phyloP scores from a whole-genome alignment of 2,329 filamentous ascomycete genomes.

The Pseudogymnoascus pannorum region DNA sequence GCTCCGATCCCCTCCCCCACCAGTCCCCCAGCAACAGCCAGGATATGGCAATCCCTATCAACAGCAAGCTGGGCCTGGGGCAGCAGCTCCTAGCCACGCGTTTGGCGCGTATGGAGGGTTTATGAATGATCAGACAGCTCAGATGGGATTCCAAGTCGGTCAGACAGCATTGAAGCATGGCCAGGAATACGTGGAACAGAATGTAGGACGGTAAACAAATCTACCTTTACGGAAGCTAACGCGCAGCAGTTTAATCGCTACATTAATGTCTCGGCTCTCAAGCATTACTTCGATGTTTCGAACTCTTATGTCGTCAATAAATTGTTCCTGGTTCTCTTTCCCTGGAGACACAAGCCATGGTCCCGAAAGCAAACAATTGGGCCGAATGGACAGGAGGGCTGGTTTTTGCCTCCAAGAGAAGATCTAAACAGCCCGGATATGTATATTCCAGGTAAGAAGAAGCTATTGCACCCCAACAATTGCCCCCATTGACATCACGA shows the following conservation, averaged over 20 bases:
- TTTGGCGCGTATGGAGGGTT: slow-evolving; percentile 80
- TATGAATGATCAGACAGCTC: slow-evolving; percentile 90
- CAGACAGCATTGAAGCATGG: slow-evolving; percentile 87
- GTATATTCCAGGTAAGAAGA: slow-evolving; percentile 70
- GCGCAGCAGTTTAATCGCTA: slow-evolving; percentile 63
- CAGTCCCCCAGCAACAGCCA: slow-evolving; percentile 57
- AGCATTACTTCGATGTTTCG: slow-evolving; percentile 99
- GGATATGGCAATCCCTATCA: slow-evolving; percentile 70
- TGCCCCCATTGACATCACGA: not conserved
- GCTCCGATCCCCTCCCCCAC: slow-evolving; percentile 86
- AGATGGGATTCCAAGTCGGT: slow-evolving; percentile 90
- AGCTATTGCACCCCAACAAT: not conserved
- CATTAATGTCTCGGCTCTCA: slow-evolving; percentile 85
- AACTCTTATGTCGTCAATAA: slow-evolving; percentile 96
- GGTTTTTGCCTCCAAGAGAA: slow-evolving; percentile 86
- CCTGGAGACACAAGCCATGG: slow-evolving; percentile 97
- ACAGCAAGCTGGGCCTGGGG: slow-evolving; percentile 42
- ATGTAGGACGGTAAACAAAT: slow-evolving; percentile 56
- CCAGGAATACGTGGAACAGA: slow-evolving; percentile 91
- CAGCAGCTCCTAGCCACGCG: slow-evolving; percentile 34
- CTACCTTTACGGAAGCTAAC: slow-evolving; percentile 13
- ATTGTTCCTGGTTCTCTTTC: slow-evolving; percentile 86
- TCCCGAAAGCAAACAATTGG: slow-evolving; percentile 77
- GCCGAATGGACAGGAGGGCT: slow-evolving; percentile 61
- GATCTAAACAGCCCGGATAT: slow-evolving; percentile 98